Conservation (phyloP, 1,284 basidiomycete species). For the Naganishia sp. region DNA sequence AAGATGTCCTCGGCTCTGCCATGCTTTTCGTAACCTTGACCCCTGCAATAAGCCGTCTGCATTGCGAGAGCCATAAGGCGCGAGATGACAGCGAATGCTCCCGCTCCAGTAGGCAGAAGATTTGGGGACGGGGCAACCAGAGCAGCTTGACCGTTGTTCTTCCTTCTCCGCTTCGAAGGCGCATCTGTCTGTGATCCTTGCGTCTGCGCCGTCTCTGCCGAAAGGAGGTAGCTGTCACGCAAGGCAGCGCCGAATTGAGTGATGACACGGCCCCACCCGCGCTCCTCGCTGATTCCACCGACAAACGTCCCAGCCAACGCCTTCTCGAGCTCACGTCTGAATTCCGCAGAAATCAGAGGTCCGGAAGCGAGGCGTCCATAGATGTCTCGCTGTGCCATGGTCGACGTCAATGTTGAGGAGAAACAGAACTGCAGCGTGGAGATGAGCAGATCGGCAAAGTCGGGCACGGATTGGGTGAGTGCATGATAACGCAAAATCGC, state of each 20-base stretch:
- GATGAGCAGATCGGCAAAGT: constrained; percentile 35
- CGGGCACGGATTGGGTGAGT: constrained; percentile 41
- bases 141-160: constrained; percentile 16
- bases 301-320: constrained; percentile 18
- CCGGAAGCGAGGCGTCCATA: constrained; percentile 27
- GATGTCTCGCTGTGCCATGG: constrained; percentile 33
- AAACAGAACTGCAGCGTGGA: constrained; percentile 14
- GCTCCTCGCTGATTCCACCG: constrained; percentile 25
- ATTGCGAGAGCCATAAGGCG: constrained; percentile 39
- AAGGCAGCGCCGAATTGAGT: constrained; percentile 9
- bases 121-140: neutral
- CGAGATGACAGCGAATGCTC: constrained; percentile 29
- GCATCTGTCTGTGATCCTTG: constrained; percentile 2
- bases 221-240: neutral
- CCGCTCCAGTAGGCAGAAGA: constrained; percentile 3
- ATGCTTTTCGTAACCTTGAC: constrained; percentile 14
- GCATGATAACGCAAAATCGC: constrained; percentile 40
- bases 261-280: constrained; percentile 29
- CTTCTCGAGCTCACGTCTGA: constrained; percentile 6
- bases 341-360: constrained; percentile 14
- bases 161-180: constrained; percentile 28
- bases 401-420: constrained; percentile 26
- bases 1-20: constrained; percentile 18
- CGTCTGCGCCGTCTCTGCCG: neutral
- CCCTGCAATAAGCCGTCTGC: constrained; percentile 24